A percentile compares a stretch with the other conserved stretches of the same genome.
Evolutionary conservation across 257 asterid genomes (phyloP).

Genomic region (Penstemon davidsonii): DNA sequence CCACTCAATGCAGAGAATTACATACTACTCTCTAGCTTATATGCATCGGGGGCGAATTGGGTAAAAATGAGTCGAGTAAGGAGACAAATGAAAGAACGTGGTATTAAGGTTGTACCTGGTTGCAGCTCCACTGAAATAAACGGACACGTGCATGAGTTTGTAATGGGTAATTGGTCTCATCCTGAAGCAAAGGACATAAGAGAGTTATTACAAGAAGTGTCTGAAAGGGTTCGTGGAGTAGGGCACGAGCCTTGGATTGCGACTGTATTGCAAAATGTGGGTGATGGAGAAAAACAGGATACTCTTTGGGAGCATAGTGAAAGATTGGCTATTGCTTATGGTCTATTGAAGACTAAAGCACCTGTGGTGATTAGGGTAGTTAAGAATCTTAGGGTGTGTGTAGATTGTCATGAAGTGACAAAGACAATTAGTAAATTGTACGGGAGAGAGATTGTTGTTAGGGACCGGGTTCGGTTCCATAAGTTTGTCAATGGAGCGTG

Average conservation of each 20-base stretch:
- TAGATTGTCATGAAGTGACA: constrained; percentile 69
- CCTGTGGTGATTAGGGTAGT: constrained; percentile 52
- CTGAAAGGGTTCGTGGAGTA: constrained; percentile 40
- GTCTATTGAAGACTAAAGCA: constrained; percentile 58
- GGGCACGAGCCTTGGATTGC: constrained; percentile 73
- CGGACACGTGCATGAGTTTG: constrained; percentile 58
- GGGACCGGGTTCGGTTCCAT: constrained; percentile 68
- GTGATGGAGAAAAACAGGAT: constrained; percentile 51
- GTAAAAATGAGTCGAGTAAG: constrained; percentile 60
- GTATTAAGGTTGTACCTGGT: constrained; percentile 58
- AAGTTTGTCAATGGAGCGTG: constrained; percentile 53
- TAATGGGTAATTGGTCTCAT: constrained; percentile 62
- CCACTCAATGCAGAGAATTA: constrained; percentile 70
- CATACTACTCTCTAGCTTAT: constrained; percentile 57
- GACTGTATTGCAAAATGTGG: constrained; percentile 46
- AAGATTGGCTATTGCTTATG: constrained; percentile 69
- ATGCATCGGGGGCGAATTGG: constrained; percentile 58
- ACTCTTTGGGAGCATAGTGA: constrained; percentile 74
- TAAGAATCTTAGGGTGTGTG: constrained; percentile 61
- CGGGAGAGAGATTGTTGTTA: constrained; percentile 58
- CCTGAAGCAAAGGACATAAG: constrained; percentile 54
- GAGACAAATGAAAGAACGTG: constrained; percentile 53
- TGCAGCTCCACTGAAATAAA: constrained; percentile 66
- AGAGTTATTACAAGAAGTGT: constrained; percentile 36
- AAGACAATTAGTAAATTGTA: constrained; percentile 61